Conservation (phyloP, 257 asterid genomes). For the Henckelia pumila region DNA sequence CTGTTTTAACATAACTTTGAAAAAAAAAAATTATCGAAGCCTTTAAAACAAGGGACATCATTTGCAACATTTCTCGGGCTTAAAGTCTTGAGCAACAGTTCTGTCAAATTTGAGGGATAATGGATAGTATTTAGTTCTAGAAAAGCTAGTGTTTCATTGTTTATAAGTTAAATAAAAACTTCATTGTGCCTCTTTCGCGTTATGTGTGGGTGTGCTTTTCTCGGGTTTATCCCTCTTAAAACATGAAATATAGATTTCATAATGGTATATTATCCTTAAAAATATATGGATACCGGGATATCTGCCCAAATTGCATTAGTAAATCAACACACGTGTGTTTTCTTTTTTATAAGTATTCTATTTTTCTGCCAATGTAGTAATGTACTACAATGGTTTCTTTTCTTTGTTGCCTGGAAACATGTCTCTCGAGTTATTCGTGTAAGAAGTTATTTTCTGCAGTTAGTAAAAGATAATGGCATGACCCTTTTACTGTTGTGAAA, state of each 20-base stretch:
- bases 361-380: no score
- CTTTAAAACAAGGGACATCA: not conserved
- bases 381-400: not conserved
- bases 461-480: not conserved
- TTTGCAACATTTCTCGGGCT: not conserved
- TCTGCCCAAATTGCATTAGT: not conserved
- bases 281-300: not conserved
- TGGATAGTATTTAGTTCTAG: not conserved
- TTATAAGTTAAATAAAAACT: not conserved
- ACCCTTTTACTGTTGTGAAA: constrained; percentile 6
- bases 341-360: no score
- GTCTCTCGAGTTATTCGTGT: not conserved
- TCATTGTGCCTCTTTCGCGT: not conserved
- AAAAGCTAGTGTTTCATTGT: not conserved
- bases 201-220: not conserved
- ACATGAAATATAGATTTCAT: not conserved
- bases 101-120: not conserved
- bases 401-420: not conserved
- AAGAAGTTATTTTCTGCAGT: not conserved
- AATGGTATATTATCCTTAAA: not conserved
- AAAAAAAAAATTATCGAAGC: no score
- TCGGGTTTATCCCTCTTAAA: not conserved
- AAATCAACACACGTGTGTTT: not conserved
- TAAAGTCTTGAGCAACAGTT: not conserved
- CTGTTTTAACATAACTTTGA: not conserved